Base-by-base conservation (phyloP, 192 early-diverging fungal species). In the Entomortierella beljakovae region DNA sequence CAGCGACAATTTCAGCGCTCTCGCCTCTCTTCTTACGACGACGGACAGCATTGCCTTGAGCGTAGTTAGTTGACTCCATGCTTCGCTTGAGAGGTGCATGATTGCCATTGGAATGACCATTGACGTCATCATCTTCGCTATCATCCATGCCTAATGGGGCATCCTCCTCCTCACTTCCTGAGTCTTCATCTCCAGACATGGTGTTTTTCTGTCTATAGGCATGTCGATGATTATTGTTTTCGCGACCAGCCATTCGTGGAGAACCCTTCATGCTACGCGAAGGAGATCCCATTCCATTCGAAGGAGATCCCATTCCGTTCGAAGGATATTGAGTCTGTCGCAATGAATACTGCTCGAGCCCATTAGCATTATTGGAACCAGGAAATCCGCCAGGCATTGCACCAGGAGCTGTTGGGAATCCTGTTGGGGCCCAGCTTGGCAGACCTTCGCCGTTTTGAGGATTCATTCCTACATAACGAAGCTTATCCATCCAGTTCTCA, bases 401-500 rank as follows among this genome's bases (percentile, higher is more conserved):
- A 13, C 56, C 56, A 33, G 54, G 40, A 4, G 65, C 40, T 0
- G 37, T 25, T 28, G 75, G 75, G 57, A 79, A 79, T 26, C 75
- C 75, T 18, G 75, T 79, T 8, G 75, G 75, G 3, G 75, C 75
- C 75, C 75, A 79, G 28, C 64, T 68, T 37, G 75, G 75, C 29
- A 79, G 34, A 2, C 75, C 75, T 18, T 79, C 75, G 37, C 75
- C 65, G 53, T 64, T 63, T 62, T 79, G 75, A 11, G 75, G 75
- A 31, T 79, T 71, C 56, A 83, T 69, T 43, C 82, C 82, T 1
- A 81, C 75, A 28, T 68, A 61, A 20, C 76, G 71, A 1, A 88
- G 61, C 22, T 81, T 81, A 34, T 88, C 87, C 56, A 91, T 77
- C 81, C 87, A 89, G 40, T 72, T 51, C 71, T 94, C 90, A 9